Evolutionary conservation across 2,329 filamentous ascomycete genomes (phyloP).

Genomic region (Sordariomycetes sp.): DNA sequence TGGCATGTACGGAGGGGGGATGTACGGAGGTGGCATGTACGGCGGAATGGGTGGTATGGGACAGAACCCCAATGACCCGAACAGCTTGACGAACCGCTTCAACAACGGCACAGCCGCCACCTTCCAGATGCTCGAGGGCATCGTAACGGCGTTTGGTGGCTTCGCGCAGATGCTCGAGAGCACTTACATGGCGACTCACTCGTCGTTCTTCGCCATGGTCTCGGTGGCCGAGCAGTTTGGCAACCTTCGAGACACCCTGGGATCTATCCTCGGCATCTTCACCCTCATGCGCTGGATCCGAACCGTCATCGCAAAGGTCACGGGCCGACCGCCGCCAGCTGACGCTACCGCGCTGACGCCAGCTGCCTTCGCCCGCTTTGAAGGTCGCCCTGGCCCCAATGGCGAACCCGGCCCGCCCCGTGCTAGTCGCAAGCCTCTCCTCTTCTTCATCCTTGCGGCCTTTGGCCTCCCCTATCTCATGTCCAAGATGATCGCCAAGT

Average conservation of each 20-base stretch:
- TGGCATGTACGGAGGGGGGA: conserved; percentile 28
- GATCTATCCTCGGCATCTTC: conserved; percentile 90
- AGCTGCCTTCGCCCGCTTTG: conserved; percentile 82
- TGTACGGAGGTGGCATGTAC: conserved; percentile 33
- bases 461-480: conserved; percentile 95
- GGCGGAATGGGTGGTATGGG: conserved; percentile 33
- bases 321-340: conserved; percentile 80
- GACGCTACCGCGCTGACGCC: conserved; percentile 83
- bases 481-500: conserved; percentile 83
- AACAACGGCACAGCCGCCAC: conserved; percentile 91
- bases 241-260: conserved; percentile 84
- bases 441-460: conserved; percentile 90
- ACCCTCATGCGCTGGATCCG: conserved; percentile 92
- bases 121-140: conserved; percentile 96
- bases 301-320: conserved; percentile 84
- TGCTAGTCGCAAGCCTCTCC: conserved; percentile 87
- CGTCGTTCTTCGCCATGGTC: conserved; percentile 97
- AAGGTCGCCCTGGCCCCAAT: conserved; percentile 56
- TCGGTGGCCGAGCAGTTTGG: conserved; percentile 96
- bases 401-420: conserved; percentile 57
- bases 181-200: conserved; percentile 99
- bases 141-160: conserved; percentile 92
- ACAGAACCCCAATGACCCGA: conserved; percentile 69
- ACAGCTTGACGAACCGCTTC: conserved; percentile 92
- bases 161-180: conserved; percentile 99